Evolutionary conservation across 164 flowering plant genomes (phyloP).

Genomic region (Vitis amurensis): DNA sequence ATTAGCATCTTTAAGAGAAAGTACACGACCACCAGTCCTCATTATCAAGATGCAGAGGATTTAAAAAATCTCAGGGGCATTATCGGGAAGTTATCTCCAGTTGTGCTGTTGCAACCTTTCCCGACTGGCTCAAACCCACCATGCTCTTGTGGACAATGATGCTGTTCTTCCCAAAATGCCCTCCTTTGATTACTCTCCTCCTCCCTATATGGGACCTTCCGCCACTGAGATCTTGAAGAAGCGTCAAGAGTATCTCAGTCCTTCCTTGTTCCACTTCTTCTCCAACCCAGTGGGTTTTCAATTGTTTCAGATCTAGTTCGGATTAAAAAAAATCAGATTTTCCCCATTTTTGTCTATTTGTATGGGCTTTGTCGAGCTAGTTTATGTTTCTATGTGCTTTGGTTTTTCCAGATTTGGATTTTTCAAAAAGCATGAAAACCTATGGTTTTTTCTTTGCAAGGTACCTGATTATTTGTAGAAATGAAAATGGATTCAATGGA

Average conservation of each 20-base stretch:
- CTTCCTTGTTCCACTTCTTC: slow-evolving; percentile 74
- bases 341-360: too few relatives aligned
- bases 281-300: slow-evolving; percentile 65
- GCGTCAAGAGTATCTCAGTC: slow-evolving; percentile 73
- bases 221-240: slow-evolving; percentile 66
- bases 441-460: too few relatives aligned
- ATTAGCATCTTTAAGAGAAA: too few relatives aligned
- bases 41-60: slow-evolving; percentile 32
- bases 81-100: slow-evolving; percentile 5
- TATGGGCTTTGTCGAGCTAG: too few relatives aligned
- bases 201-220: slow-evolving; percentile 78
- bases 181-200: slow-evolving; percentile 77
- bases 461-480: too few relatives aligned
- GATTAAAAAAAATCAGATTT: too few relatives aligned
- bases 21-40: too few relatives aligned
- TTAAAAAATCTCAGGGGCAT: slow-evolving; percentile 14
- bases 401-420: too few relatives aligned
- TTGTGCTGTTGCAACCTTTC: slow-evolving; percentile 27
- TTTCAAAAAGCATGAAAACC: too few relatives aligned
- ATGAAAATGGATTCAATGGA: too few relatives aligned
- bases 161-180: slow-evolving; percentile 63
- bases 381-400: too few relatives aligned
- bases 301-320: too few relatives aligned
- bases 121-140: slow-evolving; percentile 17
- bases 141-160: slow-evolving; percentile 17